A percentile compares a stretch with the other conserved stretches of the same genome.
These are phyloP conservation scores for Austropuccinia psidii DNA, from an alignment of 1,284 basidiomycete species.

Conservation along the genomic window DNA sequence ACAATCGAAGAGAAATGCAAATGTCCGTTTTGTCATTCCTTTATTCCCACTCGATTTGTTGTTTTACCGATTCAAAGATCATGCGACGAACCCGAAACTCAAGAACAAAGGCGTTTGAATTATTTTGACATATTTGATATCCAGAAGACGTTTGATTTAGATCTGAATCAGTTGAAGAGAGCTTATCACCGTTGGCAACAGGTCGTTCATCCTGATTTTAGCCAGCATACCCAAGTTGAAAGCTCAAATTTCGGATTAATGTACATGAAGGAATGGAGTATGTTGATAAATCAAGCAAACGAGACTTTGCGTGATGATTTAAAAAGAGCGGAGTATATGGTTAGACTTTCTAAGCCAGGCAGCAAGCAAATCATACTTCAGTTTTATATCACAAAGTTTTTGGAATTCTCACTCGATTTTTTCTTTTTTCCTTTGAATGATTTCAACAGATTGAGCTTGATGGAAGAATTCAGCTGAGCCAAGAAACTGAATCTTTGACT, in stretches of 20 bases:
- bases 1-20: slow-evolving; percentile 19
- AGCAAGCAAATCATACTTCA: background rate
- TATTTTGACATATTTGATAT: slow-evolving; percentile 14
- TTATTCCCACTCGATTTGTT: background rate
- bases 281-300: slow-evolving; percentile 15
- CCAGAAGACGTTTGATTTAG: slow-evolving; percentile 2
- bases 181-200: slow-evolving; percentile 28
- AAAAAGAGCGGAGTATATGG: slow-evolving; percentile 30
- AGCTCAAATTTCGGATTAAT: background rate
- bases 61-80: background rate
- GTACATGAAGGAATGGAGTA: slow-evolving; percentile 20
- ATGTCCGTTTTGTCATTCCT: slow-evolving; percentile 1
- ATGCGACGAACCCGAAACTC: background rate
- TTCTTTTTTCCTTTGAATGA: background rate
- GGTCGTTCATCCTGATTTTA: slow-evolving; percentile 23
- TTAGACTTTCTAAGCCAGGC: background rate
- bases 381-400: background rate
- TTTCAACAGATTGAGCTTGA: background rate
- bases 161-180: slow-evolving; percentile 1
- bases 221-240: background rate
- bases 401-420: background rate
- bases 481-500: slow-evolving; percentile 57
- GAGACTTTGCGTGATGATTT: slow-evolving; percentile 6
- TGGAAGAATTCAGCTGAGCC: slow-evolving; percentile 1
- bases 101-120: background rate